Conservation (phyloP, 2,329 filamentous ascomycete species). For the Cryphonectria parasitica region DNA sequence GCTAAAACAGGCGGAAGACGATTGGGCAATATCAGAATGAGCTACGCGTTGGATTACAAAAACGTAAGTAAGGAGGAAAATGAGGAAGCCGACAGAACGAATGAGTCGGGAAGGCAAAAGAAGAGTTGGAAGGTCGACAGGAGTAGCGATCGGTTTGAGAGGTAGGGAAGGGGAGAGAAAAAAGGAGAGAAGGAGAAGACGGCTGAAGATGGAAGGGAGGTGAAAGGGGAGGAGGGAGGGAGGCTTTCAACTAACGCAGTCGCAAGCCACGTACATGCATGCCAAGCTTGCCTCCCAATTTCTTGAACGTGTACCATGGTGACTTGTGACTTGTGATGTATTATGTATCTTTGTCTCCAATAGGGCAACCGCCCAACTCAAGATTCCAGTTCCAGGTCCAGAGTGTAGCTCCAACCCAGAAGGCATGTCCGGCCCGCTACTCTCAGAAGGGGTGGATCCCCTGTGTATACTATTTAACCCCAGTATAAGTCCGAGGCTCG, state of each 20-base stretch:
- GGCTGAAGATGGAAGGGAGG: not conserved
- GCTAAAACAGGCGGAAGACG: not conserved
- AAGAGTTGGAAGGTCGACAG: not conserved
- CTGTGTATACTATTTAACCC: not conserved
- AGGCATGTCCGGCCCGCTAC: not conserved
- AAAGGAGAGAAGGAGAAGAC: not conserved
- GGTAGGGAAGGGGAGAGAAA: not conserved
- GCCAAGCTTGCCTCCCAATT: not conserved
- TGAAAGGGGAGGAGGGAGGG: not conserved
- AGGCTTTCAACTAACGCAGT: not conserved
- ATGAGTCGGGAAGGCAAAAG: not conserved
- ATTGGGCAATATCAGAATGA: not conserved
- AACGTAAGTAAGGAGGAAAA: not conserved
- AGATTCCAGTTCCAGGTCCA: constrained; percentile 1
- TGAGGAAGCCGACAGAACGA: constrained; percentile 10
- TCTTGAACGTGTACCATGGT: not conserved
- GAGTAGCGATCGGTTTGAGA: not conserved
- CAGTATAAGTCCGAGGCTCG: not conserved
- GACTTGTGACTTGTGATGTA: not conserved
- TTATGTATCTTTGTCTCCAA: not conserved
- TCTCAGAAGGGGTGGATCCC: not conserved
- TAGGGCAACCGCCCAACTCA: not conserved
- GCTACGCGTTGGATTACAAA: constrained; percentile 4
- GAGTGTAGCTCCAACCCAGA: not conserved
- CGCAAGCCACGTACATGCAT: not conserved